Conservation (phyloP, 2,329 filamentous ascomycete genomes). For the Aspergillus pseudoterreus region DNA sequence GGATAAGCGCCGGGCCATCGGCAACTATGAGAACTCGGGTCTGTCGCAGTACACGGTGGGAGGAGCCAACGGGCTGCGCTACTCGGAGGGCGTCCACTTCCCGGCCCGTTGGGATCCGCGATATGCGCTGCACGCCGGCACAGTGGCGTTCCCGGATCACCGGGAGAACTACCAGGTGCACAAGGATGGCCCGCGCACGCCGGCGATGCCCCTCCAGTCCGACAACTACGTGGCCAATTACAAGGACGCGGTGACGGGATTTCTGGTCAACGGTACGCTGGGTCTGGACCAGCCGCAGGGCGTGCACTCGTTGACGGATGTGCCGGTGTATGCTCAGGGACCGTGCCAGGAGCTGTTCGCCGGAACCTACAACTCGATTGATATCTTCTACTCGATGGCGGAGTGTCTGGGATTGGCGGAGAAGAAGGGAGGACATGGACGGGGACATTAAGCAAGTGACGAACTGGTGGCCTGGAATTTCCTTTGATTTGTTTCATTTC, state of each 20-base stretch:
- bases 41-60: slow-evolving; percentile 68
- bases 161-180: slow-evolving; percentile 73
- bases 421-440: slow-evolving; percentile 7
- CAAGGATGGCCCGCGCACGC: slow-evolving; percentile 60
- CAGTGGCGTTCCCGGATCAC: slow-evolving; percentile 69
- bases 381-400: slow-evolving; percentile 41
- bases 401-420: slow-evolving; percentile 36
- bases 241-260: slow-evolving; percentile 62
- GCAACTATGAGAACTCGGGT: slow-evolving; percentile 69
- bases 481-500: neutral
- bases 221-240: slow-evolving; percentile 65
- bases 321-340: slow-evolving; percentile 73
- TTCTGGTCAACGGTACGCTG: slow-evolving; percentile 73
- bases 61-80: slow-evolving; percentile 57
- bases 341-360: slow-evolving; percentile 75
- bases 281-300: slow-evolving; percentile 61
- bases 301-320: slow-evolving; percentile 73
- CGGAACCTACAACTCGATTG: slow-evolving; percentile 38
- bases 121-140: slow-evolving; percentile 72
- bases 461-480: neutral
- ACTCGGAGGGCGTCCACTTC: slow-evolving; percentile 72
- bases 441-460: neutral
- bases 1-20: slow-evolving; percentile 70
- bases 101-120: slow-evolving; percentile 81
- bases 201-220: slow-evolving; percentile 55